Base-by-base conservation (phyloP, 495 filamentous ascomycete species). In the Corynascus novoguineensis region DNA sequence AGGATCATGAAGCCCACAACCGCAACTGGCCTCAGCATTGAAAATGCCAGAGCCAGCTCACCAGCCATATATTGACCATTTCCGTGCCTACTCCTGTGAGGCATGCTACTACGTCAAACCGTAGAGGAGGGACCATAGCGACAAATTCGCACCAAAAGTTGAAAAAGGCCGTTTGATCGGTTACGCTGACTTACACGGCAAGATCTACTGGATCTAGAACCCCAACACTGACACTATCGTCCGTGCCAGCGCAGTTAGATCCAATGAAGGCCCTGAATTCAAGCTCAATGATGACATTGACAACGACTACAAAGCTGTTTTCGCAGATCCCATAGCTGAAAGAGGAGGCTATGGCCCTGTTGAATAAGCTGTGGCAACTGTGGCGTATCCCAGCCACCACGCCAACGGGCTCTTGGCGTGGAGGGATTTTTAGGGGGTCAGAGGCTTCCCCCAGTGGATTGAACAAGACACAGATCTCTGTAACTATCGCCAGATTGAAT, bases 151-250 rank as follows among this genome's bases (percentile, higher is more conserved):
- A 1, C 8, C 32, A 4, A 3, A 12, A 1, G 21, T 21, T 3
- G 0, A 35, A 11, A 50, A 50, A 25, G 32, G 31, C 7, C 19
- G 48, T 5, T 9, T 50, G 4, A 50, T 50, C 9, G 32, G 48
- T 0, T 50, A 50, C 9, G 10, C 21, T 4, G 32, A 50, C 6
- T 11, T 50, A 3, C 12, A 50, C 27, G 12, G 48, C 9, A 50
- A 50, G 31, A 50, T 50, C 4, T 50, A 37, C 21, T 50, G 21
- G 48, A 3, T 50, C 4, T 50, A 8, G 48, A 50, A 50, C 21
- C 48, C 21, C 0, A 6, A 0, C 0, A 50, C 48, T 5, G 22
- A 10, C 17, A 17, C 17, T 2, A 37, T 50, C 10, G 11, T 50
- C 17, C 3, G 10, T 15, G 12, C 22, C 1, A 50, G 32, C 12